phyloP scores from a whole-genome alignment of 192 early-diverging fungal species.

The Backusella westeae region DNA sequence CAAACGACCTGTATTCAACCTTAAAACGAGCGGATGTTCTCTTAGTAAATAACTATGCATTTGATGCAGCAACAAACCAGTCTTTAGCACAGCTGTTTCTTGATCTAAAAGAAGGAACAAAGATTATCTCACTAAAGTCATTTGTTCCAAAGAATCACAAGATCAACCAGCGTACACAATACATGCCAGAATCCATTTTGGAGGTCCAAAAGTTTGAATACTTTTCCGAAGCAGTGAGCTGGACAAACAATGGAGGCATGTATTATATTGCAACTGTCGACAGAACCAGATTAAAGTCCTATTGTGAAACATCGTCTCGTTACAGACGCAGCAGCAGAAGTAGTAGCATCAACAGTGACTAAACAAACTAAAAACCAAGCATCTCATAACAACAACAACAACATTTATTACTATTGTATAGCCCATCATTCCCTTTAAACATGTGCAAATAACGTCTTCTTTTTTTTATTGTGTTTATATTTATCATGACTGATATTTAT shows the following conservation, averaged over 20 bases:
- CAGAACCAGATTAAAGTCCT: slow-evolving; percentile 49
- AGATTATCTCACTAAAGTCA: slow-evolving; percentile 79
- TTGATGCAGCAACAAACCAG: slow-evolving; percentile 84
- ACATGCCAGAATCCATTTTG: slow-evolving; percentile 71
- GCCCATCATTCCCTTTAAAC: neutral
- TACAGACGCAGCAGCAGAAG: neutral
- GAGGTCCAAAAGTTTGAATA: slow-evolving; percentile 63
- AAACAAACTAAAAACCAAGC: neutral
- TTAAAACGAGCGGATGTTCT: slow-evolving; percentile 85
- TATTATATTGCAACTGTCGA: slow-evolving; percentile 84
- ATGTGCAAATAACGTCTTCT: neutral
- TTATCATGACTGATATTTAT: neutral
- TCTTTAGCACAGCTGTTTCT: slow-evolving; percentile 79
- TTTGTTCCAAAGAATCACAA: slow-evolving; percentile 81
- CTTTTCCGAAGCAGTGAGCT: slow-evolving; percentile 71
- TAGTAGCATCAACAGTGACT: neutral
- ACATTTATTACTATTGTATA: neutral
- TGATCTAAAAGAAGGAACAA: slow-evolving; percentile 85
- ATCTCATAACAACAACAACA: neutral
- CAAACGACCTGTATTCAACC: slow-evolving; percentile 57
- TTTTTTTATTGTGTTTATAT: slow-evolving; percentile 7
- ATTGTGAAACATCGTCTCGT: slow-evolving; percentile 24
- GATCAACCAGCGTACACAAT: slow-evolving; percentile 67
- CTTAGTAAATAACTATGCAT: slow-evolving; percentile 96
- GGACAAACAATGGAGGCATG: slow-evolving; percentile 75